Evolutionary conservation across 352 stramenopile species (phyloP), one percentile per base, ranked within the genome.

Genomic region (Plasmopara muralis): DNA sequence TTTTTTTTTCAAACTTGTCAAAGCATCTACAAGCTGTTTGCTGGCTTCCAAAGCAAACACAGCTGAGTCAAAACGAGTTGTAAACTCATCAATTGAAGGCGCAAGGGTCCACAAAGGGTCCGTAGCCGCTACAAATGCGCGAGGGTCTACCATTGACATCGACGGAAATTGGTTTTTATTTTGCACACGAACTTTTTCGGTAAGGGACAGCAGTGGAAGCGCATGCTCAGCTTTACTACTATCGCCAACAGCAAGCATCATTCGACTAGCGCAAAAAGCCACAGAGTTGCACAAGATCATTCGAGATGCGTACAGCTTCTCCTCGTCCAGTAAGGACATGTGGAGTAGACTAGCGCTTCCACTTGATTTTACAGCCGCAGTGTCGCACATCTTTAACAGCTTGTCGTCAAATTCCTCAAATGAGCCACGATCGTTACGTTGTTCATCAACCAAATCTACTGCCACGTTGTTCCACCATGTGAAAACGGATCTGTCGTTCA

Each of bases 281-380:
- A 73, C 70, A 10, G 78, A 59, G 55, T 91, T 89, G 60, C 78
- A 91, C 47, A 90, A 25, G 9, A 91, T 83, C 78, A 93, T 85
- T 29, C 80, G 72, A 33, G 78, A 85, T 29, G 78, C 75, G 51
- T 90, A 87, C 50, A 90, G 54, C 60, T 91, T 89, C 39, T 87
- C 75, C 47, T 93, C 77, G 12, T 82, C 77, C 52, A 91, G 81
- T 10, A 87, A 57, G 9, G 79, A 82, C 30, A 88, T 55, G 15
- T 72, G 71, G 40, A 90, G 54, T 31, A 90, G 33, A 2, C 57
- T 63, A 14, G 67, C 51, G 33, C 59, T 65, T 34, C 63, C 53
- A 53, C 55, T 70, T 29, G 63, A 64, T 35, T 60, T 60, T 14
- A 66, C 47, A 29, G 57, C 46, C 25, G 49, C 39, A 16, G 37